phyloP scores from a whole-genome alignment of 257 asterid genomes.

The Solanum pennellii region DNA sequence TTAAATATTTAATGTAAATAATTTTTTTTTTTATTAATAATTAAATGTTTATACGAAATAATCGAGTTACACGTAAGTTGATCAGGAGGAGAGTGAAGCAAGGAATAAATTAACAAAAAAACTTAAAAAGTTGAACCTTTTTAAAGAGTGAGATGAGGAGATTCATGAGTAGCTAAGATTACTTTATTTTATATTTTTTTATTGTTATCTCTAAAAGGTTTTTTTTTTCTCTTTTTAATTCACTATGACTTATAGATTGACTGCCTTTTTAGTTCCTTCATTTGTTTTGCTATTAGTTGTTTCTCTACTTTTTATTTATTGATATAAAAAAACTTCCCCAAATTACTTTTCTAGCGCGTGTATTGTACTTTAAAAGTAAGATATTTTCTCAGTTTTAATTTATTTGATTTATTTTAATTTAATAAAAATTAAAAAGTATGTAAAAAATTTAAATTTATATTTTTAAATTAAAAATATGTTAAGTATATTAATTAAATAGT shows the following conservation, averaged over 20 bases:
- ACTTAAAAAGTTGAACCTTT: slow-evolving; percentile 38
- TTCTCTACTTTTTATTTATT: not conserved
- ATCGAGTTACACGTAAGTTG: not conserved
- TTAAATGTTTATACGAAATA: not conserved
- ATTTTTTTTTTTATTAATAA: too few relatives aligned
- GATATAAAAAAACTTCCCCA: not conserved
- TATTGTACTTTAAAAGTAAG: not conserved
- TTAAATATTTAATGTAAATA: too few relatives aligned
- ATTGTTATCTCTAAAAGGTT: not conserved
- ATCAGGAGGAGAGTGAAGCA: not conserved
- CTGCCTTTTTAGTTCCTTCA: slow-evolving; percentile 34
- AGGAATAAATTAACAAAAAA: not conserved
- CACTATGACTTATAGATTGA: slow-evolving; percentile 27
- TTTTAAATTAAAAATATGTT: too few relatives aligned
- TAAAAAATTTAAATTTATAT: too few relatives aligned
- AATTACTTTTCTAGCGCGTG: not conserved
- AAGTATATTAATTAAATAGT: too few relatives aligned
- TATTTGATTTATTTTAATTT: too few relatives aligned
- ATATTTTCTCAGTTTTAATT: too few relatives aligned
- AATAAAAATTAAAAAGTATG: too few relatives aligned
- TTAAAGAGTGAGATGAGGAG: slow-evolving; percentile 34
- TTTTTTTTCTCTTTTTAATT: slow-evolving; percentile 5
- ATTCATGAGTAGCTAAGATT: slow-evolving; percentile 48
- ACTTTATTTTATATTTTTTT: slow-evolving; percentile 9
- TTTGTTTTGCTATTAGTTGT: slow-evolving; percentile 8